These are phyloP conservation scores for Euclidium syriacum DNA, from an alignment of 345 rosid genomes.

Conservation along the genomic window DNA sequence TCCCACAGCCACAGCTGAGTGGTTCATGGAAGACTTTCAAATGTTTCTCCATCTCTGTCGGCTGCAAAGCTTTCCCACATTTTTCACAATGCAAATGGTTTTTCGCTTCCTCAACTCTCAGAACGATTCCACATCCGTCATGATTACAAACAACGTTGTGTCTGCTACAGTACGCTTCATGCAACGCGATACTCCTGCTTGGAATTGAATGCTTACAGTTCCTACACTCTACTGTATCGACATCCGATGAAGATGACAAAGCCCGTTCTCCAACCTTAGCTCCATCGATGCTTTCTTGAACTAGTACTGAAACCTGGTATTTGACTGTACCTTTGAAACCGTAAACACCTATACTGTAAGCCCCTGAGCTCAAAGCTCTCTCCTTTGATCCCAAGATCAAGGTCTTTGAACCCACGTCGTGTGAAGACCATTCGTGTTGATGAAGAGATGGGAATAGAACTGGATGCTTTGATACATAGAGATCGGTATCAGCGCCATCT, in stretches of 20 bases:
- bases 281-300: slow-evolving; percentile 40
- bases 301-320: slow-evolving; percentile 46
- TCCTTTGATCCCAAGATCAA: slow-evolving; percentile 70
- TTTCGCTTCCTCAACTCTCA: slow-evolving; percentile 67
- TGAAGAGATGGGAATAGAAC: slow-evolving; percentile 69
- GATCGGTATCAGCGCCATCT: slow-evolving; percentile 71
- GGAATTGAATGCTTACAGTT: slow-evolving; percentile 88
- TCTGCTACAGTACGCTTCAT: slow-evolving; percentile 82
- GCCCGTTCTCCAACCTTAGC: slow-evolving; percentile 54
- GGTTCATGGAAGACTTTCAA: slow-evolving; percentile 91
- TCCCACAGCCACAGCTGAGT: slow-evolving; percentile 71
- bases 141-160: slow-evolving; percentile 71
- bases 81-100: slow-evolving; percentile 77
- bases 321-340: slow-evolving; percentile 77
- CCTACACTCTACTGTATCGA: slow-evolving; percentile 72
- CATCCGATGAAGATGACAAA: slow-evolving; percentile 49
- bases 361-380: slow-evolving; percentile 51
- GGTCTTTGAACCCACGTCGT: slow-evolving; percentile 74
- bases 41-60: slow-evolving; percentile 84
- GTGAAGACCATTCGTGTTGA: slow-evolving; percentile 94
- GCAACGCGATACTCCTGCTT: slow-evolving; percentile 69
- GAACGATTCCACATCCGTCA: slow-evolving; percentile 69
- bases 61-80: slow-evolving; percentile 81
- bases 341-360: slow-evolving; percentile 74
- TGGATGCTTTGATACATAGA: slow-evolving; percentile 82